These are phyloP conservation scores for Lentinula lateritia DNA, from an alignment of 768 basidiomycete genomes.

Conservation along the genomic window DNA sequence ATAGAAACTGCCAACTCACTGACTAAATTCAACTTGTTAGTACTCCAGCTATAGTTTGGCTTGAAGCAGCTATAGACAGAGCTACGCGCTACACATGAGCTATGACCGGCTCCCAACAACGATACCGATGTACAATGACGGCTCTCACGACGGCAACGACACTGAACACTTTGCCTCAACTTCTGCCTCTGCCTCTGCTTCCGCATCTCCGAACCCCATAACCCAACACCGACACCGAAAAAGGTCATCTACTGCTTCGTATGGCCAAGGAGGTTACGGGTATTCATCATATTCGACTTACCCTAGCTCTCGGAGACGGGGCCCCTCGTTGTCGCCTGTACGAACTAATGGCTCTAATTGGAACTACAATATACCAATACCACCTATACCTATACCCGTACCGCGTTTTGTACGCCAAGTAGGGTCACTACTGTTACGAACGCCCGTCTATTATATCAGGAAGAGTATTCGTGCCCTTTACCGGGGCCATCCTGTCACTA, in stretches of 20 bases:
- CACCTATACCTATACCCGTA: background rate
- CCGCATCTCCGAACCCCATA: background rate
- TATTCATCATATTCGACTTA: background rate
- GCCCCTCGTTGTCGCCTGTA: background rate
- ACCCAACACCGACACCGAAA: conserved; percentile 4
- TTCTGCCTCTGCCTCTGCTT: background rate
- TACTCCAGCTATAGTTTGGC: background rate
- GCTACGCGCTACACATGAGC: conserved; percentile 3
- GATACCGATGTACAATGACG: conserved; percentile 4
- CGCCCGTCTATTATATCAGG: background rate
- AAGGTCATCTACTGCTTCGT: background rate
- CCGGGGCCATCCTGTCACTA: background rate
- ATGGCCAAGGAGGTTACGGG: conserved; percentile 1
- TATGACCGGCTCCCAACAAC: conserved; percentile 3
- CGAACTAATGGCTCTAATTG: background rate
- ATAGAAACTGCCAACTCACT: too few relatives aligned
- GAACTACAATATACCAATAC: background rate
- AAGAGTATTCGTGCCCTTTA: background rate
- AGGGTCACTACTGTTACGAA: background rate
- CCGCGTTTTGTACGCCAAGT: background rate
- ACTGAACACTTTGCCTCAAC: background rate
- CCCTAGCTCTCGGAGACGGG: background rate
- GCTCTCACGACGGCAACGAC: background rate
- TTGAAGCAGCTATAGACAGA: background rate
- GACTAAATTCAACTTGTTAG: background rate